Evolutionary conservation across 2,329 filamentous ascomycete genomes (phyloP).

Genomic region (Penicillium hordei): DNA sequence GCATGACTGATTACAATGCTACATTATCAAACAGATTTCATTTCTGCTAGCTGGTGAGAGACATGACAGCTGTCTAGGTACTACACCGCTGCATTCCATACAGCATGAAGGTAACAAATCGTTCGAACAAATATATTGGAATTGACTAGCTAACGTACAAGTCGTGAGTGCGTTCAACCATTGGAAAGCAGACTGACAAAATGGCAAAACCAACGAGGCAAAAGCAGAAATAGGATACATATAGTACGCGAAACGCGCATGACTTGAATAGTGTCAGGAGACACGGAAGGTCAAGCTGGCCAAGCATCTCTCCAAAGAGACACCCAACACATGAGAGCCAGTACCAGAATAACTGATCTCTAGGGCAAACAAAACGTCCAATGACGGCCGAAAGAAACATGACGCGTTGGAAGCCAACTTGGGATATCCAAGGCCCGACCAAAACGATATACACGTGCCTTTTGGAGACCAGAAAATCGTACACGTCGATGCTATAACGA

Average conservation of each 20-base stretch:
- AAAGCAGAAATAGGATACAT: constrained; percentile 49
- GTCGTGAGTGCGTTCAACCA: constrained; percentile 22
- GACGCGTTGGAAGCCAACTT: neutral
- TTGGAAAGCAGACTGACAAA: constrained; percentile 14
- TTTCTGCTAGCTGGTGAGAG: neutral
- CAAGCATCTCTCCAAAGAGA: neutral
- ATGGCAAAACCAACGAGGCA: constrained; percentile 1
- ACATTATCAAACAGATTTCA: neutral
- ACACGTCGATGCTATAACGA: constrained; percentile 13
- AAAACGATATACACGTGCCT: constrained; percentile 48
- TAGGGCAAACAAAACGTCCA: neutral
- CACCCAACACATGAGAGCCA: neutral
- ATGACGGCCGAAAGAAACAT: neutral
- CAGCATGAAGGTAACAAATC: neutral
- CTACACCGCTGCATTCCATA: neutral
- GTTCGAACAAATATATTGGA: constrained; percentile 3
- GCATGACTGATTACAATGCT: neutral
- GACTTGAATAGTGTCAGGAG: neutral
- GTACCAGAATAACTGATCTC: neutral
- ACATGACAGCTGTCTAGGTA: neutral
- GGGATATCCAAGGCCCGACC: constrained; percentile 46
- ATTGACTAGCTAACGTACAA: constrained; percentile 23
- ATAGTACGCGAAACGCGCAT: neutral
- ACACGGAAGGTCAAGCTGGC: neutral
- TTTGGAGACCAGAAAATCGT: constrained; percentile 9